phyloP scores from a whole-genome alignment of 768 basidiomycete species.

The Mycena galopus region DNA sequence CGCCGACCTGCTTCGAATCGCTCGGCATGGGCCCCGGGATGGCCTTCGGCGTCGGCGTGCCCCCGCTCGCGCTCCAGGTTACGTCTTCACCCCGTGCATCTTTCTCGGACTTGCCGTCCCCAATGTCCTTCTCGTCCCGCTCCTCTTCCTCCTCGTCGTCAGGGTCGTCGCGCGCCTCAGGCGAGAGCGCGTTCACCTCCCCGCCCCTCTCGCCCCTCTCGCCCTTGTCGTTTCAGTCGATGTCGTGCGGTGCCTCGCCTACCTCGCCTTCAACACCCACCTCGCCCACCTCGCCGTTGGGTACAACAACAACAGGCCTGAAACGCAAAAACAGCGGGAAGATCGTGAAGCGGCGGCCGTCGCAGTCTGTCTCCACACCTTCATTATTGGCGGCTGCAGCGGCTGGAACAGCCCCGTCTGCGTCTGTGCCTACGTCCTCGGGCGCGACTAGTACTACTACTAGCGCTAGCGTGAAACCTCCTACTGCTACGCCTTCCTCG shows the following conservation, averaged over 20 bases:
- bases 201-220: constrained; percentile 12
- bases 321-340: background rate
- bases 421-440: background rate
- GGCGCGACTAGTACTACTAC: no score
- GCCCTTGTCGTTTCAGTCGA: background rate
- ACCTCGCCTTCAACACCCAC: background rate
- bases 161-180: background rate
- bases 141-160: background rate
- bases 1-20: background rate
- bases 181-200: constrained; percentile 19
- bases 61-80: constrained; percentile 3
- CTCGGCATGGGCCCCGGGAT: background rate
- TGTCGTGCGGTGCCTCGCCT: background rate
- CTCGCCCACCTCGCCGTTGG: no score
- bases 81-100: background rate
- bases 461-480: no score
- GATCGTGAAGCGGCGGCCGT: background rate
- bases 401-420: no score
- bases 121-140: background rate
- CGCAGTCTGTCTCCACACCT: no score
- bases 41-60: background rate
- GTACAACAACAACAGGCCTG: no score
- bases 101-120: background rate
- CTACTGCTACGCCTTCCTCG: background rate
- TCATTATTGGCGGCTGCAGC: no score